Evolutionary conservation across 78 protist species (phyloP), one percentile per base, ranked within the genome.

Genomic region (Cavenderia fasciculata): DNA sequence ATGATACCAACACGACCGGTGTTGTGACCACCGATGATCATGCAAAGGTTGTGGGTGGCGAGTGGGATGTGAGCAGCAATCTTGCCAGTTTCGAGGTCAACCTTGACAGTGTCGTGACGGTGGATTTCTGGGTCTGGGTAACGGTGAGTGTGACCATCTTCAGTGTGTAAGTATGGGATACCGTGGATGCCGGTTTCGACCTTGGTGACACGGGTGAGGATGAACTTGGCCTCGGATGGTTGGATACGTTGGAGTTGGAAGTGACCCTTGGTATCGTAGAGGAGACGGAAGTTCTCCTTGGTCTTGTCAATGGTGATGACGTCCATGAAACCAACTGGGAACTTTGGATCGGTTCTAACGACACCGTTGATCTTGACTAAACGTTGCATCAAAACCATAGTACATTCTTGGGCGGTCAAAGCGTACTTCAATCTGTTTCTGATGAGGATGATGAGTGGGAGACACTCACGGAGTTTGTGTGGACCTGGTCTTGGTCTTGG

Each of bases 311-410:
- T 85, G 57, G 95, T 16, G 92, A 99, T 57, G 74, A 98, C 99
- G 62, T 99, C 99, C 99, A 95, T 95, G 97, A 99, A 97, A 52
- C 99, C 99, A 33, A 98, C 94, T 41, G 99, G 99, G 99, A 69
- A 99, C 86, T 74, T 94, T 62, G 71, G 34, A 93, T 99, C 99
- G 6, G 99, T 97, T 85, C 99, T 95, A 38, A 96, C 97, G 89
- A 97, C 94, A 63, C 98, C 97, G 93, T 99, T 99, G 29, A 99
- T 99, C 92, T 96, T 89, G 82, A 98, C 95, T 61, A 70, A 86
- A n/a, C 99, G 82, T 88, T 97, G 94, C 97, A 61, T 95, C 44
- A 96, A 16, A 78, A 99, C 98, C 52, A 74, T 21, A 94, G 86
- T 92, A 62, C 90, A 97, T 97, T 99, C 99, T 4, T 92, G 72